phyloP scores from a whole-genome alignment of 768 basidiomycete genomes.

The Suillus weaverae region DNA sequence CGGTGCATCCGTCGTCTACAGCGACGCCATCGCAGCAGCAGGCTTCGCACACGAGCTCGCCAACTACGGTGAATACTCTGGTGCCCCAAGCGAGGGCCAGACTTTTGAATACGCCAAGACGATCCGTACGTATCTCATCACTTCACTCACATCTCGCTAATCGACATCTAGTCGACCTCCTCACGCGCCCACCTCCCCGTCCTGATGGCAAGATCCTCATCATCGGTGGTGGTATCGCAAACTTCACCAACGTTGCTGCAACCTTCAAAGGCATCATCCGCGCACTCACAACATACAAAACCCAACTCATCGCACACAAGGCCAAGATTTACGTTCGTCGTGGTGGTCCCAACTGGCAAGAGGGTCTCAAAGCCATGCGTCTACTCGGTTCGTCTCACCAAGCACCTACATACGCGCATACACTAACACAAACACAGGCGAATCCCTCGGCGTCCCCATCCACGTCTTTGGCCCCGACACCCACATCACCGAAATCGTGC shows the following conservation, averaged over 20 bases:
- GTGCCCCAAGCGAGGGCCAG: constrained; percentile 96
- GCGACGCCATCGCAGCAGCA: constrained; percentile 83
- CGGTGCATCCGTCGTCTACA: constrained; percentile 72
- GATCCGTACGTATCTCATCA: constrained; percentile 59
- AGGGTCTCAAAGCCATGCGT: constrained; percentile 97
- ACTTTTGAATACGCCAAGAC: constrained; percentile 99
- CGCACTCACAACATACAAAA: constrained; percentile 91
- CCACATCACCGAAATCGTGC: constrained; percentile 98
- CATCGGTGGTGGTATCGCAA: constrained; percentile 99
- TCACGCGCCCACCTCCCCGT: constrained; percentile 84
- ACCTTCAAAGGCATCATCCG: constrained; percentile 99
- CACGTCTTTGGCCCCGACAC: constrained; percentile 97
- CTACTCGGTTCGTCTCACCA: constrained; percentile 57
- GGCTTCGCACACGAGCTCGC: constrained; percentile 97
- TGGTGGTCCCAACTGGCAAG: constrained; percentile 99
- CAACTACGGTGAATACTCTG: constrained; percentile 99
- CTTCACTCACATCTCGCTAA: constrained; percentile 10
- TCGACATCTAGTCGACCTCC: constrained; percentile 71
- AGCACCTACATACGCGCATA: neutral
- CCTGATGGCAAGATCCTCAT: constrained; percentile 96
- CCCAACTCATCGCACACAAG: constrained; percentile 65
- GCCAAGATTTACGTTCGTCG: constrained; percentile 98
- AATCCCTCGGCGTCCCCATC: constrained; percentile 96
- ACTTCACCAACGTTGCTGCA: constrained; percentile 99
- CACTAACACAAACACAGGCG: constrained; percentile 37